phyloP scores from a whole-genome alignment of 805 yeast genomes.

The Zygosaccharomyces siamensis region DNA sequence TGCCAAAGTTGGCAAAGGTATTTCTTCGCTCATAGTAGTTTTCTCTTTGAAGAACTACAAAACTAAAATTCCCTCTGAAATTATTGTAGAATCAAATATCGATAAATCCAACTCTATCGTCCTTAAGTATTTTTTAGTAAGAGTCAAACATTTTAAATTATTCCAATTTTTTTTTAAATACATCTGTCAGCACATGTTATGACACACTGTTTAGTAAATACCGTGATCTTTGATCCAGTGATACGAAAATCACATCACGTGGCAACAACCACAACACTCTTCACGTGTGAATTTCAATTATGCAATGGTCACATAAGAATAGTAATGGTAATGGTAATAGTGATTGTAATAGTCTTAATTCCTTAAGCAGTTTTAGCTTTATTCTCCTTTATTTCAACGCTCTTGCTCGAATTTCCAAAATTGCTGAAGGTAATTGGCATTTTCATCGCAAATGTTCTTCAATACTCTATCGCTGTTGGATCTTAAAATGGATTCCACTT shows the following conservation, averaged over 20 bases:
- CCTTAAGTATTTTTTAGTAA: not conserved
- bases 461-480: slow-evolving; percentile 35
- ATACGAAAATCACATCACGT: not conserved
- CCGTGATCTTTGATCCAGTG: not conserved
- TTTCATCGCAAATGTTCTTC: slow-evolving; percentile 36
- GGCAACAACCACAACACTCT: no score
- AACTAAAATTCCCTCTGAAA: not conserved
- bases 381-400: not conserved
- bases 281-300: not conserved
- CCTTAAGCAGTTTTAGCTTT: no score
- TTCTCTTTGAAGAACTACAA: not conserved
- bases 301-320: no score
- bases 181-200: no score
- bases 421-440: slow-evolving; percentile 23
- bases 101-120: not conserved
- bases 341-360: no score
- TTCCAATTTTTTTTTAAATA: not conserved
- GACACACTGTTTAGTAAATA: no score
- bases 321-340: no score
- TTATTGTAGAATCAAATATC: not conserved
- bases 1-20: slow-evolving; percentile 44
- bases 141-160: not conserved
- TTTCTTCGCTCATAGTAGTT: slow-evolving; percentile 15
- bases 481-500: slow-evolving; percentile 40
- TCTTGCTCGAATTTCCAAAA: slow-evolving; percentile 18